Evolutionary conservation across 78 protist genomes (phyloP), one percentile per base, ranked within the genome.

Genomic region (Reticulomyxa filosa): DNA sequence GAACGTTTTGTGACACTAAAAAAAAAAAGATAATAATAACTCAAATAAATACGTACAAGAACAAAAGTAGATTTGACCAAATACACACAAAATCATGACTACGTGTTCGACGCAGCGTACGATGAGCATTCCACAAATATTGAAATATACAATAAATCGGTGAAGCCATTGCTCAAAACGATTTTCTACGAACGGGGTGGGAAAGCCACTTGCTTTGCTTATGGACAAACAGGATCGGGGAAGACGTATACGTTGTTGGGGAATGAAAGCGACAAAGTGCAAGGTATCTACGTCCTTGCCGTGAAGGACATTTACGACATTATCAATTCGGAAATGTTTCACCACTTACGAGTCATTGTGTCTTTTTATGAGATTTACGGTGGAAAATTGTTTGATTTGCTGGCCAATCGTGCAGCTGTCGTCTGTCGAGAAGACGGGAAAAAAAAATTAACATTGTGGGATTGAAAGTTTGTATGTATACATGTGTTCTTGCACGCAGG

Each of bases 191-290:
- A 10, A 55, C 11, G 30, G 11, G 39, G 30, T 29, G 59, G 59
- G 10, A 55, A 55, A 7, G 65, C 65, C 20, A 26, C 65, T 10
- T 61, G 65, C 25, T 61, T 61, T 11, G 65, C 65, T 11, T 61
- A 61, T 46, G 65, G 65, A 10, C 65, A 61, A 10, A 61, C 65
- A 10, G 65, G 65, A 26, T 26, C 38, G 13, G 65, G 65, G 57
- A 61, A 61, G 65, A 61, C 65, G 11, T 61, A 61, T 10, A 61
- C 65, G 48, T 37, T 61, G 65, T 26, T 61, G 13, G 65, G 65
- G 6, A 27, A 13, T n/a, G 65, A 61, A 46, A 33, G 59, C 32
- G 59, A 20, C 17, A 17, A 42, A 42, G 17, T 42, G 50, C 20
- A 42, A n/a, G 50, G 50, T 20, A 17, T 42, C 17, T 42, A 42